Base-by-base conservation (phyloP, 305 asterid genomes). In the Fraxinus nigra region DNA sequence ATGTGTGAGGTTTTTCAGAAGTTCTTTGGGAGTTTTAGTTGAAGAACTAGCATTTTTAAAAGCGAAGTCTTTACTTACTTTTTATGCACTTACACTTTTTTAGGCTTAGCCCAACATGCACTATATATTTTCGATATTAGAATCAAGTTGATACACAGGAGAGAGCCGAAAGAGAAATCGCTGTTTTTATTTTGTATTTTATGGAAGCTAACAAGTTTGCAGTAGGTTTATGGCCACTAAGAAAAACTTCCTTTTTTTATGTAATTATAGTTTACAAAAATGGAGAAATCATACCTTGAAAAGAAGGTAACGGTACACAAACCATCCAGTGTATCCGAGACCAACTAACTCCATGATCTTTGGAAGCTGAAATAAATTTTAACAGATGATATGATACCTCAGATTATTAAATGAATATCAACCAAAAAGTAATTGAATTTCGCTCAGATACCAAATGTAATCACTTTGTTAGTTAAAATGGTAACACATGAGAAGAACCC, bases 311-410 rank as follows among this genome's bases (percentile, higher is more conserved):
- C 98, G 98, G 89, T 96, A 96, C 76, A 94, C 99, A 82, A 96
- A 96, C 99, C 99, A 96, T 67, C 97, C 99, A 0, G 98, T 88
- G 91, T 96, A 96, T 86, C 99, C 98, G 40, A 96, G 98, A 26
- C 98, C 98, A 61, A 96, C 94, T 90, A 96, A 85, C 92, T 96
- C 99, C 97, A 96, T 82, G 86, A 96, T 85, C 93, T 96, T 96
- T 5, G 99, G 98, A 61, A 96, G 97, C 99, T 96, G 94, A 59
- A 61, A 82, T 40, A 43, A 67, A 73, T 16, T 35, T 75, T 37
- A 22, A 18, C n/a, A 18, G 32, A 24, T 51, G 16, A 1, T 38
- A 40, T 30, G 59, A 77, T 22, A 32, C 26, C 54, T 76, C 22
- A 1, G 73, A 65, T 26, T n/a, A 75, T 48, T 24, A 65, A 24